Conservation (phyloP, 805 yeast species). For the Candida berthetii region DNA sequence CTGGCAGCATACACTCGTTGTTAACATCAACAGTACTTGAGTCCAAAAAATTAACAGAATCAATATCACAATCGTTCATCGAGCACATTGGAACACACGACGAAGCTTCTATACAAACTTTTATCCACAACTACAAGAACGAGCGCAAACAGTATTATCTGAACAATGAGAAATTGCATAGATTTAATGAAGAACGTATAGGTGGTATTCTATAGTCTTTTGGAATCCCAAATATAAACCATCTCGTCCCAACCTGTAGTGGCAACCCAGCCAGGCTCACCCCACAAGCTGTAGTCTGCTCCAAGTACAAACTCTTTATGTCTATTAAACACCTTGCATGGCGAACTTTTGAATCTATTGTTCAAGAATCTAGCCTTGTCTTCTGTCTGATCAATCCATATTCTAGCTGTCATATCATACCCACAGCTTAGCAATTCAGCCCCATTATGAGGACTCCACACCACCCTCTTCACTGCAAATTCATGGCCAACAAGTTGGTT, state of each 20-base stretch:
- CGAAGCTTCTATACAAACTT: conserved; percentile 25
- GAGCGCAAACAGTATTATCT: conserved; percentile 38
- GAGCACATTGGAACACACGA: conserved; percentile 17
- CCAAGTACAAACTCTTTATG: conserved; percentile 92
- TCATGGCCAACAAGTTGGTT: conserved; percentile 85
- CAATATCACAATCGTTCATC: conserved; percentile 25
- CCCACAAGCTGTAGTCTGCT: conserved; percentile 96
- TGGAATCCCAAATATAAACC: conserved; percentile 83
- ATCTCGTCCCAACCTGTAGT: conserved; percentile 97
- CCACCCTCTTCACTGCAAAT: conserved; percentile 74
- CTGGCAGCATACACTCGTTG: conserved; percentile 23
- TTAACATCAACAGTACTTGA: conserved; percentile 24
- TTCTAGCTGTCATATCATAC: conserved; percentile 87
- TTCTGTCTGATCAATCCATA: conserved; percentile 75
- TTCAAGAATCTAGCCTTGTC: conserved; percentile 35
- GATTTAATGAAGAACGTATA: conserved; percentile 31
- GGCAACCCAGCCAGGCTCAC: conserved; percentile 92
- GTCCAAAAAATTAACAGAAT: conserved; percentile 25
- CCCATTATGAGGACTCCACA: conserved; percentile 86
- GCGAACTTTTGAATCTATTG: conserved; percentile 40
- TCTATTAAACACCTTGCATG: conserved; percentile 50
- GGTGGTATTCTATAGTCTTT: conserved; percentile 24
- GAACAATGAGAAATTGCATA: conserved; percentile 37
- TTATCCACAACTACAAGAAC: conserved; percentile 34
- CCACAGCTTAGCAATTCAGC: conserved; percentile 69